Evolutionary conservation across 257 asterid genomes (phyloP), one percentile per base, ranked within the genome.

Genomic region (Cordia subcordata): DNA sequence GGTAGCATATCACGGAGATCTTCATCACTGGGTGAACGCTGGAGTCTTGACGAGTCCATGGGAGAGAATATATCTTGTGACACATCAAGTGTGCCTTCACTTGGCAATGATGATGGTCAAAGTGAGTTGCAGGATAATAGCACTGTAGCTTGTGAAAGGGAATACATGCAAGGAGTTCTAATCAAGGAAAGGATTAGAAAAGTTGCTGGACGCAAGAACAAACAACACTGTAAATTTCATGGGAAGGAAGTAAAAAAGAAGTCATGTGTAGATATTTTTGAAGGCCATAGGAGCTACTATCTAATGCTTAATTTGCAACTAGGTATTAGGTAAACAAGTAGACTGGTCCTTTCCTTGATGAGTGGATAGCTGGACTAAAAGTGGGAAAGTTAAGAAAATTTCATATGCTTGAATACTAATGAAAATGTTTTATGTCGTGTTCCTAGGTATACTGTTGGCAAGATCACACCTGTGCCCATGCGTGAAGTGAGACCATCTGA

Each of bases 151-250:
- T 89, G 76, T 73, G 99, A 89, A 80, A 93, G 96, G 73, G 99
- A 89, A 76, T 93, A 93, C 68, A 88, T 87, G 86, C 99, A 93
- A 81, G 99, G 97, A 73, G 96, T 89, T 66, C 82, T 89, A 67
- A 80, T 93, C 67, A 86, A 75, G 72, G 99, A 93, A 77, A 75
- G 85, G 57, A 62, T 75, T 63, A 76, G 76, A 72, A 74, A 68
- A 62, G 63, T 65, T 40, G 64, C 90, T 47, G 77, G 75, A 71
- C 37, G 67, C 53, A 84, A 73, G 77, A 78, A 76, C 63, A 88
- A 82, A 69, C 79, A 75, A 57, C 72, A 67, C 61, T 62, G 78
- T 62, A 82, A 84, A 69, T 82, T 84, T 67, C 80, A 64, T 58
- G 80, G 79, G 11, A 79, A 81, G 66, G 86, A 88, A 68, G 84